These are phyloP conservation scores for Blepharisma undulans DNA, from an alignment of 169 alveolate species.

Conservation along the genomic window DNA sequence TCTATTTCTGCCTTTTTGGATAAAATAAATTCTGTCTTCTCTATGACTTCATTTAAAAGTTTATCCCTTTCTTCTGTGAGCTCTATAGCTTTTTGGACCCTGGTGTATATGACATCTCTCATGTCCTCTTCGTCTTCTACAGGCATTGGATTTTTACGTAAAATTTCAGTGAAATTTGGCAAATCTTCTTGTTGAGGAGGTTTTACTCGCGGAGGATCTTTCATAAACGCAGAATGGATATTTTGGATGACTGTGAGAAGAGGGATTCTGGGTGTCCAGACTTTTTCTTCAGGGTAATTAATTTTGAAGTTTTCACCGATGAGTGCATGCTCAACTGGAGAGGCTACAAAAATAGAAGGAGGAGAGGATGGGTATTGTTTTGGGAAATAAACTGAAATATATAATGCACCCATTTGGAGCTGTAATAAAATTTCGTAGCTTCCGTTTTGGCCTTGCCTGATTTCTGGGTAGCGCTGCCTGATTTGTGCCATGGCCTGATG, in stretches of 20 bases:
- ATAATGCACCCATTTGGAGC: neutral
- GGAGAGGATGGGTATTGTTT: neutral
- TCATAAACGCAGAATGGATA: neutral
- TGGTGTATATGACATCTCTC: neutral
- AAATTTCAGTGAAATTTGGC: neutral
- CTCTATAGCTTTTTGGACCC: neutral
- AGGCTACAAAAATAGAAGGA: neutral
- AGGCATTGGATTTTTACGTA: neutral
- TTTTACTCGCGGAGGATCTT: neutral
- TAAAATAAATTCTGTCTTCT: neutral
- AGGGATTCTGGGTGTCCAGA: neutral
- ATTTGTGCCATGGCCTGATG: neutral
- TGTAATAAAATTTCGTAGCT: neutral
- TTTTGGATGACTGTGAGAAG: neutral
- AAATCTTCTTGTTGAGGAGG: neutral
- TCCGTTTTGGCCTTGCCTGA: neutral
- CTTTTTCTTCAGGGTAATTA: neutral
- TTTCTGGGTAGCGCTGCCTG: slow-evolving; percentile 6
- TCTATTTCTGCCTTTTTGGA: neutral
- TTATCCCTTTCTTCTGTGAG: neutral
- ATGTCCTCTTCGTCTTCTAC: neutral
- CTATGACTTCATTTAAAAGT: neutral
- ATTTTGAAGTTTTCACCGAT: neutral
- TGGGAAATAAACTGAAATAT: neutral
- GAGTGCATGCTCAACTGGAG: neutral